Evolutionary conservation across 139 green algal genomes (phyloP).

Genomic region (Chlamydomonas asymmetrica): DNA sequence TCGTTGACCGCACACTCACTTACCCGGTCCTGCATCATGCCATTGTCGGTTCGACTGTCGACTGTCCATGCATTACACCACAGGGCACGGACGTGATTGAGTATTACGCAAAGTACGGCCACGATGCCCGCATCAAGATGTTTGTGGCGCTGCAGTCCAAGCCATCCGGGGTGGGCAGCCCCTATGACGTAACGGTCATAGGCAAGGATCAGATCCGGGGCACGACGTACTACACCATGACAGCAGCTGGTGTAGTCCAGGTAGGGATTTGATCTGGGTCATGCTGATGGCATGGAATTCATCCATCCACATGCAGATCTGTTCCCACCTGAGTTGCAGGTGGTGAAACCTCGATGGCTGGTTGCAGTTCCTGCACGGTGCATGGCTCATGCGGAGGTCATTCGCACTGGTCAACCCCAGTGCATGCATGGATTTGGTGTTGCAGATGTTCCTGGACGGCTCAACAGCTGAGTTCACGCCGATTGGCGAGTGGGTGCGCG

Average conservation of each 20-base stretch:
- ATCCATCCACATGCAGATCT: too few relatives aligned
- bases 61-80: too few relatives aligned
- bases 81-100: conserved; percentile 57
- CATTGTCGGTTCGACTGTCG: too few relatives aligned
- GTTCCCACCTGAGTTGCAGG: too few relatives aligned
- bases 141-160: conserved; percentile 49
- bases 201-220: conserved; percentile 34
- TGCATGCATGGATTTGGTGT: background rate
- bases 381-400: too few relatives aligned
- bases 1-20: background rate
- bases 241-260: conserved; percentile 47
- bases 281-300: too few relatives aligned
- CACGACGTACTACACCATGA: conserved; percentile 59
- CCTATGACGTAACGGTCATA: conserved; percentile 54
- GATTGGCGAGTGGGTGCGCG: conserved; percentile 56
- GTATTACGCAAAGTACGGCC: conserved; percentile 54
- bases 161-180: conserved; percentile 34
- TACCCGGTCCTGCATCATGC: background rate
- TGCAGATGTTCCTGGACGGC: conserved; percentile 37
- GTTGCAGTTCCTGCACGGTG: too few relatives aligned
- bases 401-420: too few relatives aligned
- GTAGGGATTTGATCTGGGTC: background rate
- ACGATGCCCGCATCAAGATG: conserved; percentile 53
- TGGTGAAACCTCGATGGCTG: too few relatives aligned
- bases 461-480: conserved; percentile 52